Base-by-base conservation (phyloP, 192 early-diverging fungal genomes). In the Rhizophagus sp. region DNA sequence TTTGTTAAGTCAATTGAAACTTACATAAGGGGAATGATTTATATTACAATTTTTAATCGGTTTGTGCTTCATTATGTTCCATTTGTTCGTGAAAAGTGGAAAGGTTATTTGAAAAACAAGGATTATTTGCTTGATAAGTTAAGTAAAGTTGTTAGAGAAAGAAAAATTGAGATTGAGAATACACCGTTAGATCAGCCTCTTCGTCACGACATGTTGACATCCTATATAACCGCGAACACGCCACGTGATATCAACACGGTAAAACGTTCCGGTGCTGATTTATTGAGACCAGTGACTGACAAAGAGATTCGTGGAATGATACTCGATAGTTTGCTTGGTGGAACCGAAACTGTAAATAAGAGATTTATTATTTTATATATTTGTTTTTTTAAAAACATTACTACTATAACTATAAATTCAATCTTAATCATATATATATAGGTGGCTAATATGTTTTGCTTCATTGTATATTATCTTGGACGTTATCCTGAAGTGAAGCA, bases 211-310 rank as follows among this genome's bases (percentile, higher is more conserved):
- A 39, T 76, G 33, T 1, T 76, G 24, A 63, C 57, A 36, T 63
- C 50, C 17, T 39, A 30, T n/a, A 63, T 76, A 8, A 76, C 61
- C 11, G 47, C 62, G 47, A 76, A 76, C 27, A 76, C 75, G 9
- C 8, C 30, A 39, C 52, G 27, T 25, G 34, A 36, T 76, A 3
- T 15, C 34, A 17, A 10, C 34, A 63, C 11, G 3, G n/a, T 25
- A n/a, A 19, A 73, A 73, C 19, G 12, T 11, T 22, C 36, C 30
- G 33, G 25, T 76, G 61, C 19, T 47, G 13, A 41, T n/a, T n/a
- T 49, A 19, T 1, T 12, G 3, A 41, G 41, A 73, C 75, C 61
- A 17, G 19, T 39, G 75, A 76, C 10, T 64, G 75, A 76, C 39
- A 27, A 6, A n/a, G 61, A 63, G 25, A 76, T 76, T 25, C 15